A percentile compares a stretch with the other conserved stretches of the same genome.
Conservation (phyloP, 2,329 filamentous ascomycete species). For the Fonsecaea monophora region DNA sequence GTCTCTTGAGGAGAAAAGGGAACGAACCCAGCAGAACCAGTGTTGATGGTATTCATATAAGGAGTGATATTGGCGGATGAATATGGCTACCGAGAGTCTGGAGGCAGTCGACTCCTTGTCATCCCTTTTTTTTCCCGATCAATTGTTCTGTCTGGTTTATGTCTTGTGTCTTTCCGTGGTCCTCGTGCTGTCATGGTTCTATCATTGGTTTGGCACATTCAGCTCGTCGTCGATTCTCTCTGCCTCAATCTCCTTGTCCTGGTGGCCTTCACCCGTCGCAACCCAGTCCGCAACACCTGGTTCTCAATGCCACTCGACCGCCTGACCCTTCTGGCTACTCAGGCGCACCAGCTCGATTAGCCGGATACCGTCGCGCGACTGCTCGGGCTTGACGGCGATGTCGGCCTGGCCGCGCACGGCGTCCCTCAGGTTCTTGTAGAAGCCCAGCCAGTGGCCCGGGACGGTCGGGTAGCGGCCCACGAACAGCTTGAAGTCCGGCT, state of each 20-base stretch:
- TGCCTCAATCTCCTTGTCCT: not conserved
- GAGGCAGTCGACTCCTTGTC: conserved; percentile 9
- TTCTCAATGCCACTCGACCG: conserved; percentile 23
- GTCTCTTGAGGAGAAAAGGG: conserved; percentile 1
- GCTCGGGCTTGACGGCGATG: conserved; percentile 28
- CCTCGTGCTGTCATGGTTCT: not conserved
- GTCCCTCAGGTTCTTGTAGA: conserved; percentile 33
- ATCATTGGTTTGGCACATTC: not conserved
- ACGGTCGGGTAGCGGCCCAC: conserved; percentile 30
- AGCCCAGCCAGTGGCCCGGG: conserved; percentile 33
- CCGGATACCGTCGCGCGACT: conserved; percentile 31
- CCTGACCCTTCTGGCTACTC: conserved; percentile 20
- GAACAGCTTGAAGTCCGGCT: conserved; percentile 17
- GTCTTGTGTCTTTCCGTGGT: not conserved
- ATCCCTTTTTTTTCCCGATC: conserved; percentile 2
- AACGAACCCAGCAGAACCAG: conserved; percentile 14
- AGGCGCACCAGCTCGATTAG: conserved; percentile 33
- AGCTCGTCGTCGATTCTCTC: not conserved
- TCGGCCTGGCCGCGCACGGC: conserved; percentile 20
- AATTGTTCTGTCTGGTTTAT: not conserved
- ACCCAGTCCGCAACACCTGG: not conserved
- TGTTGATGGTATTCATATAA: conserved; percentile 10
- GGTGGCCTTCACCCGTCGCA: not conserved
- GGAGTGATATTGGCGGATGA: not conserved
- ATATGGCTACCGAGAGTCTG: conserved; percentile 2